Evolutionary conservation across 2,329 filamentous ascomycete species (phyloP).

Genomic region (Pseudogymnoascus sp.): DNA sequence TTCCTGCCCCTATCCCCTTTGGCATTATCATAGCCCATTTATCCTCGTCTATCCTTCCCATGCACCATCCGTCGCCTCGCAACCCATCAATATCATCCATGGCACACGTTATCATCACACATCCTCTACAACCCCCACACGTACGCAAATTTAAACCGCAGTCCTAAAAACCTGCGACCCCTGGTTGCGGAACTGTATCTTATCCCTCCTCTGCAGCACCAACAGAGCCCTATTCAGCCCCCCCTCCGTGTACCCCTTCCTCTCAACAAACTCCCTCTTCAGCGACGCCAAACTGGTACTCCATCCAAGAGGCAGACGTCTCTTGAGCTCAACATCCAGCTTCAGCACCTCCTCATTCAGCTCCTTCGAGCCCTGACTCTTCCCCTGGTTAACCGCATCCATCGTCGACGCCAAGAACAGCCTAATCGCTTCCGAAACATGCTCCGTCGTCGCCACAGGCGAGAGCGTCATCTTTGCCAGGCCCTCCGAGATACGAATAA

Average conservation of each 20-base stretch:
- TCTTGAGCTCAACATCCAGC: constrained; percentile 81
- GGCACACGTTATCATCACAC: constrained; percentile 1
- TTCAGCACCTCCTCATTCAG: constrained; percentile 83
- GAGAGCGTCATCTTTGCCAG: constrained; percentile 86
- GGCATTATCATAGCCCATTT: background rate
- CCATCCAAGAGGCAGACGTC: constrained; percentile 89
- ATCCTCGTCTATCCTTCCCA: background rate
- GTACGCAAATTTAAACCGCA: constrained; percentile 45
- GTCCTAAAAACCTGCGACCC: constrained; percentile 69
- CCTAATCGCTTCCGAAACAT: constrained; percentile 95
- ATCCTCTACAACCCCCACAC: background rate
- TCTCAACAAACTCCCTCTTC: constrained; percentile 84
- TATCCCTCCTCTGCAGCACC: constrained; percentile 81
- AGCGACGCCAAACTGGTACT: constrained; percentile 84
- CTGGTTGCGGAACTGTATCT: constrained; percentile 72
- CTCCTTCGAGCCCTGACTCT: constrained; percentile 76
- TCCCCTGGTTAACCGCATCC: constrained; percentile 91
- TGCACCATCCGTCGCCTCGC: background rate
- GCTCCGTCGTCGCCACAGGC: constrained; percentile 77
- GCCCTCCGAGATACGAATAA: constrained; percentile 93
- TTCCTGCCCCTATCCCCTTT: background rate
- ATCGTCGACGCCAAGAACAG: constrained; percentile 95
- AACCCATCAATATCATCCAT: background rate
- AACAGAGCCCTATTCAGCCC: constrained; percentile 77
- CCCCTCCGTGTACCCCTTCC: constrained; percentile 83